Base-by-base conservation (phyloP, 306 rosid genomes). In the Neltuma alba region DNA sequence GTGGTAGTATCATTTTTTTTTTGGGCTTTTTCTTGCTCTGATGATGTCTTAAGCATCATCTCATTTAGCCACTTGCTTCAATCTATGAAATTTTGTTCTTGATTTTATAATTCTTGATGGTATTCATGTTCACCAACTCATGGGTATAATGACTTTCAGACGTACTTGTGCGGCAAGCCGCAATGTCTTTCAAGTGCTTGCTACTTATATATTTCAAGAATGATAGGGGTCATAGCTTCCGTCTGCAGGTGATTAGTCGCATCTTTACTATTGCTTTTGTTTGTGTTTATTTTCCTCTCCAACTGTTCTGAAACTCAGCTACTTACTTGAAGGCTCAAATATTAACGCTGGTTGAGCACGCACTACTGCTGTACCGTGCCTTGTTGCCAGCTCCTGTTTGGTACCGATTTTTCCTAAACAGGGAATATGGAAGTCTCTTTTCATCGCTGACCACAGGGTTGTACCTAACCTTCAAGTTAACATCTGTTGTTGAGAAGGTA, bases 381-480 rank as follows among this genome's bases (percentile, higher is more conserved):
- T 81, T 92, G 71, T 77, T 95, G 85, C 97, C 99, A 58, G 79
- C 94, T 61, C 97, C 99, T 28, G 94, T 95, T 70, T 95, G 98
- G 98, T 92, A 92, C 76, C 87, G 93, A 7, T 92, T 92, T 87
- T 92, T 91, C 87, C 84, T 92, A 80, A 90, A 95, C 91, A 92
- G 86, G 82, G 94, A 89, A 25, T 83, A 88, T 78, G 97, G 97
- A 75, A 88, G 96, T 86, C 89, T 95, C 87, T 95, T 95, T 83
- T 95, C 99, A 27, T 89, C 98, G 36, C 85, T 92, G 82, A 88
- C 86, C 57, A 94, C 99, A 4, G 97, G 97, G 72, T 85, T 94
- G 84, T 94, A 94, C 89, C 70, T 94, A 82, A 94, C 97, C 21
- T 91, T 91, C 79, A 94, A 94, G 91, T 89, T 95, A 62, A 95